Evolutionary conservation across 2,329 filamentous ascomycete species (phyloP).

Genomic region (Colletotrichum kahawae): DNA sequence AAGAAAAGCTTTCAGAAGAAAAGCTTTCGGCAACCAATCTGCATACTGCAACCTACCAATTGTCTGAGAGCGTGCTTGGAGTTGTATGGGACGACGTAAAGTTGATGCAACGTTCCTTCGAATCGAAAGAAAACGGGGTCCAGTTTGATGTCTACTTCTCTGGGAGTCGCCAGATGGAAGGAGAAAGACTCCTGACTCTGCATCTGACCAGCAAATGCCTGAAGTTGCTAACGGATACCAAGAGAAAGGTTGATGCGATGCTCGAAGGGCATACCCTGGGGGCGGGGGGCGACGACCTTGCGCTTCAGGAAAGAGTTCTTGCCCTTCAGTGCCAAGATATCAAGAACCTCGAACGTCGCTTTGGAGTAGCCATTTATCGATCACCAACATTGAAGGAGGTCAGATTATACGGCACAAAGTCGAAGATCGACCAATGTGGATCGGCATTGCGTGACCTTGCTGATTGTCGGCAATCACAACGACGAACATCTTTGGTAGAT

Average conservation of each 20-base stretch:
- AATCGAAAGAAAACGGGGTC: neutral
- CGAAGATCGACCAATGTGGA: neutral
- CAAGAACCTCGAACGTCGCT: too few species aligned
- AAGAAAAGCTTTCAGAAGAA: neutral
- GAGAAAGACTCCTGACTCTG: rapidly evolving
- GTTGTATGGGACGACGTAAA: neutral
- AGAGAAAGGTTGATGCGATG: neutral
- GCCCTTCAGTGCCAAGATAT: neutral
- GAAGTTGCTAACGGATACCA: neutral
- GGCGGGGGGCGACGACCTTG: neutral
- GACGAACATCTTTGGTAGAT: rapidly evolving
- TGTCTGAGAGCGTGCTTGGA: rapidly evolving
- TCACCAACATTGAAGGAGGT: too few species aligned
- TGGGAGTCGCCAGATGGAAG: neutral
- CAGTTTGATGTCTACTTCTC: neutral
- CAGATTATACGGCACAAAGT: neutral
- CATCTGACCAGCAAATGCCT: neutral
- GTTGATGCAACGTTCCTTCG: neutral
- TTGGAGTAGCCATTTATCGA: too few species aligned
- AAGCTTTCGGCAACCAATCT: neutral
- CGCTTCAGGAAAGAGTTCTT: neutral
- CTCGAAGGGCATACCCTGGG: neutral
- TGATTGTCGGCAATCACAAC: neutral
- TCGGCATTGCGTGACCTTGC: neutral
- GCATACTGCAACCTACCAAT: neutral